Evolutionary conservation across 371 early-diverging fungal species (phyloP), one percentile per base, ranked within the genome.

Genomic region (Gilbertella persicaria): DNA sequence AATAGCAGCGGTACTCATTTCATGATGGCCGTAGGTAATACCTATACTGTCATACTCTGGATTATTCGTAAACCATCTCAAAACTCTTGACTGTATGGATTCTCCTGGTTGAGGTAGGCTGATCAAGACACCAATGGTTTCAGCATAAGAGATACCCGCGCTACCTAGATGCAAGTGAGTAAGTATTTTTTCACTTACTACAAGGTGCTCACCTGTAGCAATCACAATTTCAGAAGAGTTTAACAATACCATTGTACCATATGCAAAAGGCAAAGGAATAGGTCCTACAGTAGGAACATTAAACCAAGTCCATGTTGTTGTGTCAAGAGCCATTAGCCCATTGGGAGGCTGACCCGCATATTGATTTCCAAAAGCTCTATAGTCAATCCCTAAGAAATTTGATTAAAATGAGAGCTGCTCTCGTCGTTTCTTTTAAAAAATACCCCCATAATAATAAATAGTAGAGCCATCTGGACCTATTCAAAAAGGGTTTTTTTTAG

Each of bases 391-490:
- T n/a, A n/a, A n/a, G n/a, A n/a, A n/a, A n/a, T n/a, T n/a, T n/a
- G n/a, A n/a, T n/a, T n/a, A n/a, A n/a, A n/a, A n/a, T n/a, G n/a
- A n/a, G n/a, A n/a, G n/a, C n/a, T n/a, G n/a, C n/a, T n/a, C n/a
- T n/a, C n/a, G n/a, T n/a, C n/a, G n/a, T n/a, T n/a, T n/a, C n/a
- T n/a, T n/a, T n/a, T n/a, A n/a, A n/a, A n/a, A n/a, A n/a, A 20
- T 50, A 57, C 58, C 58, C 24, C 58, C 58, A 45, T 36, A 57
- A 14, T 57, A 57, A 19, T 50, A 57, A 4, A 57, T 57, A 1
- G 50, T 44, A 0, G 36, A n/a, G 14, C 45, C 30, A 45, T 57
- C 58, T 9, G 51, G 51, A 13, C 58, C 58, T 50, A 36, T n/a
- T n/a, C 3, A 24, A 1, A 40, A 40, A 40, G 4, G 20, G n/a